These are phyloP conservation scores for Tieghemiomyces parasiticus DNA, from an alignment of 192 early-diverging fungal genomes.

Conservation along the genomic window DNA sequence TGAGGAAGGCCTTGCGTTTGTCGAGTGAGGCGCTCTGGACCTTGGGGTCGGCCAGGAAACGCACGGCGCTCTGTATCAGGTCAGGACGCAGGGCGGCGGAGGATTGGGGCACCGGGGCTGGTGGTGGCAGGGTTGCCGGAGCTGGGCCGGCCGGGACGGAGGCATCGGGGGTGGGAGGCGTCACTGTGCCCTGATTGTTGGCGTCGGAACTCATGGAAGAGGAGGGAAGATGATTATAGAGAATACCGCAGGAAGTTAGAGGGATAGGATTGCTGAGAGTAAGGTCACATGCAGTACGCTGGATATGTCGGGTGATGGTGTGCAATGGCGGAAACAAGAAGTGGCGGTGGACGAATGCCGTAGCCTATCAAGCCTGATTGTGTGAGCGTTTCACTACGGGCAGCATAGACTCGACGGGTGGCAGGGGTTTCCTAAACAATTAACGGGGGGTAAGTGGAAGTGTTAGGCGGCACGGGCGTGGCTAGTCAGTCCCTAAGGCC, in stretches of 20 bases:
- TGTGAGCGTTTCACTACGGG: too few relatives aligned
- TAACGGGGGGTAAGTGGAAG: too few relatives aligned
- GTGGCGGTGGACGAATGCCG: too few relatives aligned
- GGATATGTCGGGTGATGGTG: too few relatives aligned
- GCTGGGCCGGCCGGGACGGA: neutral
- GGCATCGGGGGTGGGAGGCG: neutral
- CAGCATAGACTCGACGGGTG: too few relatives aligned
- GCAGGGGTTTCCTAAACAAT: too few relatives aligned
- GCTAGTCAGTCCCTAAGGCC: too few relatives aligned
- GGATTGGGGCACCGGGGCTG: neutral
- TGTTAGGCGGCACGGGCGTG: too few relatives aligned
- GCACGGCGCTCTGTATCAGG: conserved; percentile 67
- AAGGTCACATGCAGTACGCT: too few relatives aligned
- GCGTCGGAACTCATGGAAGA: neutral
- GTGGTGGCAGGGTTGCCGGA: neutral
- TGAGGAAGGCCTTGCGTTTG: conserved; percentile 89
- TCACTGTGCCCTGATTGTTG: neutral
- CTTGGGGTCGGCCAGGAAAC: conserved; percentile 85
- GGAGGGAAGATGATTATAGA: neutral
- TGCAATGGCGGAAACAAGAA: too few relatives aligned
- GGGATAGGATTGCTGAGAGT: neutral
- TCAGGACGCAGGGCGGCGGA: conserved; percentile 39
- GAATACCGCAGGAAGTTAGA: neutral
- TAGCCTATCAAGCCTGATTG: too few relatives aligned
- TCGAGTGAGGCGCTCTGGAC: conserved; percentile 77